These are phyloP conservation scores for Fusarium sambucinum DNA, from an alignment of 2,329 filamentous ascomycete species.

Conservation along the genomic window DNA sequence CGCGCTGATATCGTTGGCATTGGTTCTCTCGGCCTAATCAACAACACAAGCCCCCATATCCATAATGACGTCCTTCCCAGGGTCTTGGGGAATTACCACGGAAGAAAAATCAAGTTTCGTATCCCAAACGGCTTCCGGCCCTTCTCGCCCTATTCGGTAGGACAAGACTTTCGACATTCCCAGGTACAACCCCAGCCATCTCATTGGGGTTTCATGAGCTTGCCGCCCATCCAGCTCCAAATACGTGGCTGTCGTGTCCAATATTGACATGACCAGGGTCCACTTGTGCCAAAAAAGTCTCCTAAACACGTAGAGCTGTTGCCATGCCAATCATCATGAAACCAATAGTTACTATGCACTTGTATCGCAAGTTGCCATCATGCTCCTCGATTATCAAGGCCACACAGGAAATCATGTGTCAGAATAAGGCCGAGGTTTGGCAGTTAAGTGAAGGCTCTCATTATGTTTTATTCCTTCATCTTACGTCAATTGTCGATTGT, in stretches of 20 bases:
- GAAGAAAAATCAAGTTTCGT: slow-evolving; percentile 39
- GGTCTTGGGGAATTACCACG: slow-evolving; percentile 13
- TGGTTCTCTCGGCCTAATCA: slow-evolving; percentile 4
- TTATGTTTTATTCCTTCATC: slow-evolving; percentile 29
- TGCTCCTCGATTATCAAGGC: not conserved
- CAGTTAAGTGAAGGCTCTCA: slow-evolving; percentile 1
- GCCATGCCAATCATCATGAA: slow-evolving; percentile 11
- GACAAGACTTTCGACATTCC: not conserved
- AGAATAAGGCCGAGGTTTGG: slow-evolving; percentile 11
- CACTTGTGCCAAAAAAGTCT: slow-evolving; percentile 25
- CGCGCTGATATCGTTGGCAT: slow-evolving; percentile 9
- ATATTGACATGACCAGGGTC: slow-evolving; percentile 15
- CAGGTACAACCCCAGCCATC: slow-evolving; percentile 9
- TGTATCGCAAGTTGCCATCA: not conserved
- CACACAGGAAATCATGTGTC: not conserved
- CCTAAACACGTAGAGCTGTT: slow-evolving; percentile 19
- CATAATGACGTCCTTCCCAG: slow-evolving; percentile 28
- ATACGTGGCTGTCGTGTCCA: slow-evolving; percentile 33
- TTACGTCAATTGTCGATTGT: slow-evolving; percentile 11
- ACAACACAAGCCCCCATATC: slow-evolving; percentile 8
- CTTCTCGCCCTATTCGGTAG: slow-evolving; percentile 22
- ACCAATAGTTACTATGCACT: not conserved
- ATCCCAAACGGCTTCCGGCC: slow-evolving; percentile 27
- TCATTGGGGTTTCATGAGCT: slow-evolving; percentile 33
- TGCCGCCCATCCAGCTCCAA: slow-evolving; percentile 19